These are phyloP conservation scores for Boletus coccyginus DNA, from an alignment of 768 basidiomycete species.

Conservation along the genomic window DNA sequence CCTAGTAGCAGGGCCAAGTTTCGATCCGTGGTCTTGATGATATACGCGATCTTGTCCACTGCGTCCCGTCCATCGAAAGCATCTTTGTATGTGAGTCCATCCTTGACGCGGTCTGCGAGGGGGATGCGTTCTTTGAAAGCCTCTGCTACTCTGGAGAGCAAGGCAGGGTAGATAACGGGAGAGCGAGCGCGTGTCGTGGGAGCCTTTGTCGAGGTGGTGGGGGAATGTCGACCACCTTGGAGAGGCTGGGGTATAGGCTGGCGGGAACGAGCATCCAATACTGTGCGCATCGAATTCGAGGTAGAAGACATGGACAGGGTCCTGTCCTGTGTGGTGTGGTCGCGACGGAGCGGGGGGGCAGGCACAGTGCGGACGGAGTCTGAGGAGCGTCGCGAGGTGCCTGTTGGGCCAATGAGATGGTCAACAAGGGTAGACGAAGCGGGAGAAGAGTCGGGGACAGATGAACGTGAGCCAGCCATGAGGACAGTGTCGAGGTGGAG, in stretches of 20 bases:
- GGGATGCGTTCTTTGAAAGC: conserved; percentile 84
- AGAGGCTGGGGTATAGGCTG: conserved; percentile 32
- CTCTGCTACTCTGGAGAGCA: conserved; percentile 91
- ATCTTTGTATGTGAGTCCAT: conserved; percentile 94
- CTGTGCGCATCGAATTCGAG: conserved; percentile 47
- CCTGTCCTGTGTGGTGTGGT: conserved; percentile 64
- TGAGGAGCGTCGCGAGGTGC: conserved; percentile 55
- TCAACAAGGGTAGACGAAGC: conserved; percentile 42
- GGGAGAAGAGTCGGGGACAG: conserved; percentile 43
- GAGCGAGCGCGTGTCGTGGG: conserved; percentile 45
- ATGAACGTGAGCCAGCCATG: conserved; percentile 41
- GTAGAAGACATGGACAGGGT: conserved; percentile 74
- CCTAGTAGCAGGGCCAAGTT: conserved; percentile 95
- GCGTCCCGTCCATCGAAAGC: conserved; percentile 97
- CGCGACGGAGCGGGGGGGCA: conserved; percentile 49
- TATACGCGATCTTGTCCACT: conserved; percentile 94
- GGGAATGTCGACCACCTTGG: conserved; percentile 40
- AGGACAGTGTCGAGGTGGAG: conserved; percentile 59
- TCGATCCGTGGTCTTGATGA: conserved; percentile 97
- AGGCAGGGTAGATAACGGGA: conserved; percentile 90
- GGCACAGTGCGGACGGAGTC: conserved; percentile 68
- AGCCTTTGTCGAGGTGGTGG: conserved; percentile 35
- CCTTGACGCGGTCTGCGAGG: conserved; percentile 81
- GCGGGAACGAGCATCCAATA: conserved; percentile 38
- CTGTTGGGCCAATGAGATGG: conserved; percentile 19